Evolutionary conservation across 164 flowering plant genomes (phyloP), one percentile per base, ranked within the genome.

Genomic region (Berberis vulgaris): DNA sequence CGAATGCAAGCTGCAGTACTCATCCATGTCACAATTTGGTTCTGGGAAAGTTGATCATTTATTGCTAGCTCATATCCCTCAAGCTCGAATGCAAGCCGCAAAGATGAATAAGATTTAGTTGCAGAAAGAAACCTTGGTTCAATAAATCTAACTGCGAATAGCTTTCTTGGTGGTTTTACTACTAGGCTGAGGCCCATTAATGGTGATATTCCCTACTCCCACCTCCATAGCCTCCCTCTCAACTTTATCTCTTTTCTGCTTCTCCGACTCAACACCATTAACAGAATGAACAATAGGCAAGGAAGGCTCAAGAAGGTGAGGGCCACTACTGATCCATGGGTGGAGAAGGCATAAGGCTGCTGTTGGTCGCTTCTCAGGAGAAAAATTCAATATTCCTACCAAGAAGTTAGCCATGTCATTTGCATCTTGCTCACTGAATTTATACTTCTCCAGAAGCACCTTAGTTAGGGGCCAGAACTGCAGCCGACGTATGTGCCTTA

Each of bases 391-490:
- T 60, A 92, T 80, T 7, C 92, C 88, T n/a, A 82, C 72, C 8
- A 92, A 76, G 76, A 92, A 92, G 60, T 86, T 85, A 1, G 93
- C 82, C 91, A 89, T 72, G 38, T 81, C 88, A 64, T 61, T 79
- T 13, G 98, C 98, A 77, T 89, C 96, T 74, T 83, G 80, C 71
- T 89, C 91, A 41, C 77, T 79, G 71, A 92, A 85, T 8, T 83
- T 88, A 57, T 92, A 92, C 66, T 92, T 92, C 76, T 92, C 98
- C 41, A 67, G 45, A 3, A 92, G 87, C 54, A 89, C 98, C 75
- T 89, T 92, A 69, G 71, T 80, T 39, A 92, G 63, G 10, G 98
- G 91, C 98, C 96, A 92, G 77, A 92, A 86, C 6, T 88, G 86
- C 69, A 92, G 70, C 6, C 96, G 76, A 1, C 93, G 82, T 43